phyloP scores from a whole-genome alignment of 1,284 basidiomycete genomes.

The Microbotryum violaceum region DNA sequence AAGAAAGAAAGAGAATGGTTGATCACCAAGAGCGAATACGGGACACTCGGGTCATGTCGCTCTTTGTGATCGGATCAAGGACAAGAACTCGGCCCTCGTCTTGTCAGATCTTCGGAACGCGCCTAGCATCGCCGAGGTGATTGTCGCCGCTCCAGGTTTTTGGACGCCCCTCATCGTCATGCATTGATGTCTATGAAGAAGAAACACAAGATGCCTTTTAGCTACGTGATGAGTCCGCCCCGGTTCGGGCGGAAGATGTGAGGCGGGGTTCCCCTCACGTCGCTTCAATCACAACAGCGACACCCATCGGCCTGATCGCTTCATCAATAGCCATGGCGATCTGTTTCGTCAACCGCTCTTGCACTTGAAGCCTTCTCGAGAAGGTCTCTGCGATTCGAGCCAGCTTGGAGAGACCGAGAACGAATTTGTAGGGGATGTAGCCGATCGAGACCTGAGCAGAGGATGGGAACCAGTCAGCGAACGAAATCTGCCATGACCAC shows the following conservation, averaged over 20 bases:
- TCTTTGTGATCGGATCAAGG: conserved; percentile 40
- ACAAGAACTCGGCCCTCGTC: conserved; percentile 75
- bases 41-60: background rate
- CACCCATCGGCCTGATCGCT: conserved; percentile 90
- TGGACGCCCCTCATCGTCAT: conserved; percentile 99
- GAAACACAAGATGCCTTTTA: background rate
- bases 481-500: background rate
- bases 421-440: conserved; percentile 88
- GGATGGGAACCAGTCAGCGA: conserved; percentile 1
- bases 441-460: conserved; percentile 57
- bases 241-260: background rate
- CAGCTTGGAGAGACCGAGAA: conserved; percentile 94
- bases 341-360: conserved; percentile 95
- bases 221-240: background rate
- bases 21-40: too few species aligned
- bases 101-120: conserved; percentile 96
- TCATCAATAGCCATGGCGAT: conserved; percentile 96
- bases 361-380: conserved; percentile 88
- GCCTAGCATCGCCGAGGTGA: conserved; percentile 98
- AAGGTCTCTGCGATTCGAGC: conserved; percentile 97
- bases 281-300: conserved; percentile 99
- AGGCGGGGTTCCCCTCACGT: conserved; percentile 54
- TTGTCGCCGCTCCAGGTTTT: conserved; percentile 90
- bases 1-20: too few species aligned
- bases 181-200: conserved; percentile 73